A percentile compares a stretch with the other conserved stretches of the same genome.
Evolutionary conservation across 2,329 filamentous ascomycete genomes (phyloP).

Genomic region (Cladorrhinum sp.): DNA sequence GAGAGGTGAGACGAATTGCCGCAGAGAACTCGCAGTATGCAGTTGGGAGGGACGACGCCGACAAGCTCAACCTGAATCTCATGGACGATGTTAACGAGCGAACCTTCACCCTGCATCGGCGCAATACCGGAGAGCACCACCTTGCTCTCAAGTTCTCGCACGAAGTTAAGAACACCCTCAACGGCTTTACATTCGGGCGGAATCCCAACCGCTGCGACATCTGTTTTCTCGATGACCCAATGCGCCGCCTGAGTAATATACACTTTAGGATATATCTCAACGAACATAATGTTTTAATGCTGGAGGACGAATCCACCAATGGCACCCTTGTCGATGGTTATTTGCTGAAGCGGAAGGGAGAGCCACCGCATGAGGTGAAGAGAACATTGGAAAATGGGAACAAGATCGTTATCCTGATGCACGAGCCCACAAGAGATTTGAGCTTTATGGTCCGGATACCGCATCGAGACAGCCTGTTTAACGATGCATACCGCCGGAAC

Average conservation of each 20-base stretch:
- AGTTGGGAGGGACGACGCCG: constrained; percentile 47
- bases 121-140: constrained; percentile 57
- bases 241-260: constrained; percentile 81
- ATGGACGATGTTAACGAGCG: constrained; percentile 48
- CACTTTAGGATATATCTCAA: constrained; percentile 95
- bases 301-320: constrained; percentile 94
- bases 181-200: constrained; percentile 85
- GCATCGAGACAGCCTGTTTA: constrained; percentile 63
- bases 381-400: constrained; percentile 71
- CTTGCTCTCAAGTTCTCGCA: constrained; percentile 80
- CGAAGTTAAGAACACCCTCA: constrained; percentile 60
- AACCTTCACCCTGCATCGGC: constrained; percentile 50
- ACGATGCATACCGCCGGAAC: constrained; percentile 65
- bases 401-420: constrained; percentile 66
- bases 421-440: constrained; percentile 55
- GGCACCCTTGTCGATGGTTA: constrained; percentile 81
- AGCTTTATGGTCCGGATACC: constrained; percentile 86
- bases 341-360: constrained; percentile 51
- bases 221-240: constrained; percentile 61
- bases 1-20: constrained; percentile 60
- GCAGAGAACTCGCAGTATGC: constrained; percentile 47
- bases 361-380: constrained; percentile 38
- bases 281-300: constrained; percentile 79
- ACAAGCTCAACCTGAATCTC: constrained; percentile 51
- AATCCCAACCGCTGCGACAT: constrained; percentile 70